These are phyloP conservation scores for Malassezia brasiliensis DNA, from an alignment of 1,284 basidiomycete species.

Conservation along the genomic window DNA sequence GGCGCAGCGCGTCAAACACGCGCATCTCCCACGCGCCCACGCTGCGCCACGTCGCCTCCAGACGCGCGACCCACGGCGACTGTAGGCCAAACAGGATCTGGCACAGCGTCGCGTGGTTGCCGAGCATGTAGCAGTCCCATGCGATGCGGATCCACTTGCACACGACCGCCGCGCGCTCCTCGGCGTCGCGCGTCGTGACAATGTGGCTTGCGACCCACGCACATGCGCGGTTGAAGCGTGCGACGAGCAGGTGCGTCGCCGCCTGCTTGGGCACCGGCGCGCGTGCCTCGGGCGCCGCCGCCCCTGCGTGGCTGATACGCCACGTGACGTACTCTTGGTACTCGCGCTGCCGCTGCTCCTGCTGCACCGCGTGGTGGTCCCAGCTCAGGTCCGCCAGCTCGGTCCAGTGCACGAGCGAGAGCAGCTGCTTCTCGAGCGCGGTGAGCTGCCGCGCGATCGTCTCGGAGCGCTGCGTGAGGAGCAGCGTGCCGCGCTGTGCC, in stretches of 20 bases:
- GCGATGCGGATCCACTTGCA: conserved; percentile 76
- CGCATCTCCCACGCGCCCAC: conserved; percentile 66
- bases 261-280: neutral
- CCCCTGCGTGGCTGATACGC: conserved; percentile 3
- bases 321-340: conserved; percentile 16
- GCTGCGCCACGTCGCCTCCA: conserved; percentile 61
- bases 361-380: conserved; percentile 14
- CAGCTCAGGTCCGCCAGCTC: conserved; percentile 11
- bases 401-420: conserved; percentile 1
- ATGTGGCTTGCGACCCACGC: conserved; percentile 75
- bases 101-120: conserved; percentile 69
- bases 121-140: conserved; percentile 73
- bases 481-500: conserved; percentile 3
- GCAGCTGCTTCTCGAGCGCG: conserved; percentile 8
- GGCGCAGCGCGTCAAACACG: conserved; percentile 65
- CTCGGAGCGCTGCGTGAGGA: conserved; percentile 10
- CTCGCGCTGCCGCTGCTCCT: conserved; percentile 16
- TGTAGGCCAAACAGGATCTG: conserved; percentile 71
- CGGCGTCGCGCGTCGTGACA: conserved; percentile 47
- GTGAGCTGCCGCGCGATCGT: conserved; percentile 13
- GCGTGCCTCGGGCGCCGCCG: neutral
- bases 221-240: conserved; percentile 73
- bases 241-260: conserved; percentile 57
- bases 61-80: conserved; percentile 63
- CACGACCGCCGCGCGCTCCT: conserved; percentile 61